Percentiles rank a stretch among this genome's conserved stretches.
Conservation (phyloP, 805 yeast genomes). For the Teunomyces panamensis region DNA sequence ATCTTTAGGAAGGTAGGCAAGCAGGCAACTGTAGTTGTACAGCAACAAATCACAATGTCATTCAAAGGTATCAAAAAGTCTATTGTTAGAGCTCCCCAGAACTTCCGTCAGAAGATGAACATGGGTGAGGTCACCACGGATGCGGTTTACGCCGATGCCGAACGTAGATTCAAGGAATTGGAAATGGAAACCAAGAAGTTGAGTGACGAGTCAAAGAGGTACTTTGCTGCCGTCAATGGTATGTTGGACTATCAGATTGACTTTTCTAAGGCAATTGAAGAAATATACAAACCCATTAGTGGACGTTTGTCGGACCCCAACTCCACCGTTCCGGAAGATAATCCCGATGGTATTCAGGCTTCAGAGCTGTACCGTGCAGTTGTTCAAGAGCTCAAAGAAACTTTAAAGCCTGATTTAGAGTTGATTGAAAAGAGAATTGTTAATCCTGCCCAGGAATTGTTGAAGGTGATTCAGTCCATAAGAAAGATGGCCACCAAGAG, state of each 20-base stretch:
- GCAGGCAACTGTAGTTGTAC: constrained; percentile 2
- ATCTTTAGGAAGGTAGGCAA: background rate
- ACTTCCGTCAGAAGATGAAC: constrained; percentile 83
- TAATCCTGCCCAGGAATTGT: constrained; percentile 85
- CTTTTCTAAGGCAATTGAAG: constrained; percentile 93
- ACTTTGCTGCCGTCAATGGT: constrained; percentile 87
- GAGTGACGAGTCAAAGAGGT: constrained; percentile 85
- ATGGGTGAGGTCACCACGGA: constrained; percentile 68
- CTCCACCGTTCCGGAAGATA: constrained; percentile 82
- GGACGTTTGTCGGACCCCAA: constrained; percentile 91
- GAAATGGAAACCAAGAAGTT: constrained; percentile 87
- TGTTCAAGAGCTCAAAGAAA: constrained; percentile 80
- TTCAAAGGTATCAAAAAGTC: constrained; percentile 85
- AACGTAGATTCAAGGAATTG: constrained; percentile 89
- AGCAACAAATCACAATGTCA: constrained; percentile 51
- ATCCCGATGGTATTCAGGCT: constrained; percentile 95
- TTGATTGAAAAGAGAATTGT: constrained; percentile 87
- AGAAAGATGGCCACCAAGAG: constrained; percentile 95
- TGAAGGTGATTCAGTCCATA: constrained; percentile 75
- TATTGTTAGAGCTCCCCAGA: constrained; percentile 85
- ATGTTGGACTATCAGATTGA: constrained; percentile 93
- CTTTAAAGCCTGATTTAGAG: constrained; percentile 88
- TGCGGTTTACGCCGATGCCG: constrained; percentile 92
- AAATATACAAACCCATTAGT: constrained; percentile 91
- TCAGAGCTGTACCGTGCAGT: constrained; percentile 87